phyloP scores from a whole-genome alignment of 257 asterid genomes.

The Nicotiana knightiana region DNA sequence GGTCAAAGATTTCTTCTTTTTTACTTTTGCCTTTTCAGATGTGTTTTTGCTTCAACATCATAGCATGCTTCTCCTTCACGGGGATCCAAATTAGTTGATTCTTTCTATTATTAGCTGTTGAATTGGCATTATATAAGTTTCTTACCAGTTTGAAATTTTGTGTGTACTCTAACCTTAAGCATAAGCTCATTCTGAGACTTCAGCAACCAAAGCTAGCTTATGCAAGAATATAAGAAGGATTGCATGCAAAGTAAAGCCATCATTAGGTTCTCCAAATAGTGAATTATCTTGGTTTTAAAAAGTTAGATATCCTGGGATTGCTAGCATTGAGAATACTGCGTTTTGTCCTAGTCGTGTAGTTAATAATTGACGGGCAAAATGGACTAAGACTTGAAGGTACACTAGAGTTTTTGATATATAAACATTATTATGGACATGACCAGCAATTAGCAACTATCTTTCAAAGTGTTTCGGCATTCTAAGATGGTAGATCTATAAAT shows the following conservation, averaged over 20 bases:
- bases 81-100: not conserved
- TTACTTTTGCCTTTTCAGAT: slow-evolving; percentile 3
- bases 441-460: not conserved
- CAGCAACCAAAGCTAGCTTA: not conserved
- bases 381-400: not conserved
- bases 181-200: not conserved
- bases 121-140: not conserved
- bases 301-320: too few species aligned
- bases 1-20: slow-evolving; percentile 27
- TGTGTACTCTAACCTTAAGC: not conserved
- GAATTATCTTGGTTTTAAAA: not conserved
- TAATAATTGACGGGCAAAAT: not conserved
- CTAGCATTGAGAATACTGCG: not conserved
- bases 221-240: not conserved
- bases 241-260: not conserved
- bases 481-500: not conserved
- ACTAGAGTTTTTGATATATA: not conserved
- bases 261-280: not conserved
- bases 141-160: not conserved
- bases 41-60: not conserved
- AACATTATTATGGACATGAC: not conserved
- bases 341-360: not conserved
- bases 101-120: not conserved
- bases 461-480: not conserved
- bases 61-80: not conserved